Base-by-base conservation (phyloP, 305 asterid species). In the Ajuga reptans region DNA sequence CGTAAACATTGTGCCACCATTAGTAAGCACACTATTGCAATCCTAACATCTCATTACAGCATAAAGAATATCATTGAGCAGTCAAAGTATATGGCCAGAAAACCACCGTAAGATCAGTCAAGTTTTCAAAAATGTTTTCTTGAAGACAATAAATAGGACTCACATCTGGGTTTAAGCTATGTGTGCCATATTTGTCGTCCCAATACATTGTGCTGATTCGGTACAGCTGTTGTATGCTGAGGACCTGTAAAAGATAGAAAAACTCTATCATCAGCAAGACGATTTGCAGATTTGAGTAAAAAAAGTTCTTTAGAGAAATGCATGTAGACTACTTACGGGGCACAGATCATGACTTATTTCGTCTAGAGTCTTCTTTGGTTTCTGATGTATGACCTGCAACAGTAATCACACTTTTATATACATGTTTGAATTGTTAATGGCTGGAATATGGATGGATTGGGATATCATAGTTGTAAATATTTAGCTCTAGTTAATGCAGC, bases 161-260 rank as follows among this genome's bases (percentile, higher is more conserved):
- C 80, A 93, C 99, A 42, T 93, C 97, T 52, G 79, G 88, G 49
- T 95, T 87, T 75, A 93, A 87, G 82, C 98, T 92, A 46, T 90
- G 96, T 0, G 98, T 92, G 82, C 99, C 99, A 55, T 93, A 93
- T 77, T 93, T 90, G 85, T 90, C 98, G 74, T 93, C 97, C 98
- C 98, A 93, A 78, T 93, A 93, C 98, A 93, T 90, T 24, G 98
- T 93, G 77, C 98, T 88, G 89, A 93, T 93, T 82, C 98, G 82
- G 80, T 93, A 90, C 63, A 93, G 86, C 80, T 93, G 99, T 75
- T 93, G 99, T 75, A 93, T 85, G 63, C 99, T 93, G 73, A 93
- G 94, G 57, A 90, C 97, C 97, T 90, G 82, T 55, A 60, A 36
- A 77, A 53, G 33, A 76, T 42, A 4, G 50, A 66, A 46, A 66